Conservation (phyloP, 148 eudicot genomes). For the Cornus suecica region DNA sequence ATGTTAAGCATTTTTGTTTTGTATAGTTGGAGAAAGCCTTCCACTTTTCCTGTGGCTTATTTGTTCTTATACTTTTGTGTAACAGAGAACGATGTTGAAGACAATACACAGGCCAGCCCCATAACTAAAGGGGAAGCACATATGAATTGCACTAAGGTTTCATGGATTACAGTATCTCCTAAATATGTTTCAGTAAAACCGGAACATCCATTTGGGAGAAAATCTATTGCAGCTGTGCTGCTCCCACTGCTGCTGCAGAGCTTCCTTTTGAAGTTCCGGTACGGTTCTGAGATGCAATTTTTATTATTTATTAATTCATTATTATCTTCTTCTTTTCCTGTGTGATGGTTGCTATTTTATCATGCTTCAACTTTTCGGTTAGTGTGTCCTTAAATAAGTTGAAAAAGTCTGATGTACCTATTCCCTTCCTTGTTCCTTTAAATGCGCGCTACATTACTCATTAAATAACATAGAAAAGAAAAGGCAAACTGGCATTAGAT, state of each 20-base stretch:
- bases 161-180: slow-evolving; percentile 9
- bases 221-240: not conserved
- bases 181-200: not conserved
- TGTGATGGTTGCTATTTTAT: not conserved
- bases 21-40: not conserved
- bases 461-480: too few relatives aligned
- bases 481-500: not conserved
- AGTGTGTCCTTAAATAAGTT: not conserved
- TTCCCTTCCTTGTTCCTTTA: not conserved
- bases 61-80: not conserved
- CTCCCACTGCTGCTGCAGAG: slow-evolving; percentile 7
- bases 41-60: not conserved
- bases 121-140: not conserved
- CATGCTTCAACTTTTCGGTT: not conserved
- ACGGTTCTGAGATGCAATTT: not conserved
- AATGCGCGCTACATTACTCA: not conserved
- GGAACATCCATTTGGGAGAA: not conserved
- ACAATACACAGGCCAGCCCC: not conserved
- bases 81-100: not conserved
- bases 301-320: slow-evolving; percentile 1
- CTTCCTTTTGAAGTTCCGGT: slow-evolving; percentile 7
- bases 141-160: not conserved
- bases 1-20: not conserved
- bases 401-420: not conserved
- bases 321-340: too few relatives aligned